Percentiles rank a stretch among this genome's conserved stretches.
These are phyloP conservation scores for Chamaecyparis obtusa DNA, from an alignment of 75 land plant species.

Conservation along the genomic window DNA sequence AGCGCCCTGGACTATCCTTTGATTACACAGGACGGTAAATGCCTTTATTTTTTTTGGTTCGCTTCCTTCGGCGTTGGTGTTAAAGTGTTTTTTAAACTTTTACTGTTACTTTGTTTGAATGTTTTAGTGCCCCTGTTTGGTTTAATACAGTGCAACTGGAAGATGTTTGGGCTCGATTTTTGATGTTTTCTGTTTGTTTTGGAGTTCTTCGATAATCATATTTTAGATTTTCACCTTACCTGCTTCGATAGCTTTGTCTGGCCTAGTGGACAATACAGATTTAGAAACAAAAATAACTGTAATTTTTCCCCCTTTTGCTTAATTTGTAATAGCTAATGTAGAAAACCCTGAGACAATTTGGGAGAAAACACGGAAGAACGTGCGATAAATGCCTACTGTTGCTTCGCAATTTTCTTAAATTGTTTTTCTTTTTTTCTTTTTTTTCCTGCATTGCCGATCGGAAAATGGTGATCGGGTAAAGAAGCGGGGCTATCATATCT, in stretches of 20 bases:
- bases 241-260: background rate
- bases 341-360: background rate
- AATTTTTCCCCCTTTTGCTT: too few species aligned
- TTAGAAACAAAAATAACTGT: too few species aligned
- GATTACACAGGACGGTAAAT: slow-evolving; percentile 77
- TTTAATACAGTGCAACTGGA: background rate
- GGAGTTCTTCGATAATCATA: background rate
- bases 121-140: background rate
- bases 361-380: background rate
- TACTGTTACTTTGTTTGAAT: background rate
- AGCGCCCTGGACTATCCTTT: slow-evolving; percentile 79
- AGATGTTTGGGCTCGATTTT: background rate
- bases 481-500: too few species aligned
- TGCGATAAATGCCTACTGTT: background rate
- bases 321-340: background rate
- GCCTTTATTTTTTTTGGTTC: background rate
- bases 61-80: background rate
- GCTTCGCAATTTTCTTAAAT: background rate
- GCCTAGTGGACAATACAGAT: background rate
- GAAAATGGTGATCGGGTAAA: background rate
- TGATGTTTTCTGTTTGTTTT: background rate
- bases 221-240: background rate
- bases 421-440: too few species aligned
- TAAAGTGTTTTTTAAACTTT: background rate
- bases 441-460: background rate